These are phyloP conservation scores for Leptographium flavum DNA, from an alignment of 2,329 filamentous ascomycete species.

Conservation along the genomic window DNA sequence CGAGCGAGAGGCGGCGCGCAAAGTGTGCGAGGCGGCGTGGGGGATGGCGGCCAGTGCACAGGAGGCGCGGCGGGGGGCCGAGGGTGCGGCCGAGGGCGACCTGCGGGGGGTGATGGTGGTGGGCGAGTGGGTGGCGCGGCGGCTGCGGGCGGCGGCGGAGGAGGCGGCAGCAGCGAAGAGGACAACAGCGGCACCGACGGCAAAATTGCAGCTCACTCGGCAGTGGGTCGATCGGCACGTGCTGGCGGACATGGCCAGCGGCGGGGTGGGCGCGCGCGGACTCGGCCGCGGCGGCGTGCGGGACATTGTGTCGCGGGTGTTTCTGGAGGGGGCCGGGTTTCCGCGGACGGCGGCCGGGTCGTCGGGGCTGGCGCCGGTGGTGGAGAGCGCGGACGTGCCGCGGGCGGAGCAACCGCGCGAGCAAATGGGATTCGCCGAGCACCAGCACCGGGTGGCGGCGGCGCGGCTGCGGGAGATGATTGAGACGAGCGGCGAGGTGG, in stretches of 20 bases:
- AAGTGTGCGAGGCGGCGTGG: slow-evolving; percentile 72
- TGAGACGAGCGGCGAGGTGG: slow-evolving; percentile 64
- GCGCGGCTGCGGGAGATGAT: slow-evolving; percentile 61
- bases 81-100: slow-evolving; percentile 56
- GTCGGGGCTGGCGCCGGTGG: too few relatives aligned
- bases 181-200: slow-evolving; percentile 17
- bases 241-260: slow-evolving; percentile 45
- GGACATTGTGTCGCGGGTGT: slow-evolving; percentile 66
- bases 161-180: slow-evolving; percentile 13
- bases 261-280: slow-evolving; percentile 56
- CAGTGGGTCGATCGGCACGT: slow-evolving; percentile 67
- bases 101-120: slow-evolving; percentile 75
- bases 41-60: slow-evolving; percentile 58
- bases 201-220: slow-evolving; percentile 42
- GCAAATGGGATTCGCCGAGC: too few relatives aligned
- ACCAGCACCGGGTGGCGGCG: too few relatives aligned
- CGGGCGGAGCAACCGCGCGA: slow-evolving; percentile 17
- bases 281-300: slow-evolving; percentile 57
- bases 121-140: slow-evolving; percentile 71
- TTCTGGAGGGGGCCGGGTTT: slow-evolving; percentile 67
- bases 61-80: slow-evolving; percentile 46
- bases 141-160: slow-evolving; percentile 38
- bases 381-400: slow-evolving; percentile 13
- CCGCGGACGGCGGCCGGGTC: slow-evolving; percentile 39
- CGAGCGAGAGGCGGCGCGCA: slow-evolving; percentile 77